Conservation (phyloP, 2,329 filamentous ascomycete genomes). For the Ascochyta pisi region DNA sequence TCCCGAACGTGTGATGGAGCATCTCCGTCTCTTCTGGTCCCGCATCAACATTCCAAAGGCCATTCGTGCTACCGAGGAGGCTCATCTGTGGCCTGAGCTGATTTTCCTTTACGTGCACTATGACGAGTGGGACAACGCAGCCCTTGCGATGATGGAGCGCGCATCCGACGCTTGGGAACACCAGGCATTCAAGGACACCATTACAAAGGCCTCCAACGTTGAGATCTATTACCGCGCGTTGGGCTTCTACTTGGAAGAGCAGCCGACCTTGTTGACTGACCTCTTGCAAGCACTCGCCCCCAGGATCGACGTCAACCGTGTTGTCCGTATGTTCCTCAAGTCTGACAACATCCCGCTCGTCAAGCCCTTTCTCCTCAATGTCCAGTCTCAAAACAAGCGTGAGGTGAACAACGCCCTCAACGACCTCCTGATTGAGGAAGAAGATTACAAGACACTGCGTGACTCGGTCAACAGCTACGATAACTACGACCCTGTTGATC, state of each 20-base stretch:
- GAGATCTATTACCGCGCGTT: constrained; percentile 98
- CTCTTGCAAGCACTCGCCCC: constrained; percentile 89
- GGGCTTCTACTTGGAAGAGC: constrained; percentile 97
- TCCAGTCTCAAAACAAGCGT: constrained; percentile 97
- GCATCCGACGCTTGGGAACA: constrained; percentile 98
- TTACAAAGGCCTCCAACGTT: constrained; percentile 96
- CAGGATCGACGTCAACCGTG: constrained; percentile 95
- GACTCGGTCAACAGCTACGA: constrained; percentile 99
- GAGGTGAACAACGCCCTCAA: constrained; percentile 98
- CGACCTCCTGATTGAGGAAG: constrained; percentile 95
- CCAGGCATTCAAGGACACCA: constrained; percentile 98
- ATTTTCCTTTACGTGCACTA: constrained; percentile 99
- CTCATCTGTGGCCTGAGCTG: constrained; percentile 94
- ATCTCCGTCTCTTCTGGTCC: constrained; percentile 98
- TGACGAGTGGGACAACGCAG: constrained; percentile 97
- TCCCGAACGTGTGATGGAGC: constrained; percentile 96
- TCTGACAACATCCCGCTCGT: constrained; percentile 97
- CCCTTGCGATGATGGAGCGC: constrained; percentile 96
- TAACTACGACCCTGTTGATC: constrained; percentile 95
- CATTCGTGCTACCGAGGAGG: constrained; percentile 91
- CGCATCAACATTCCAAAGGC: constrained; percentile 98
- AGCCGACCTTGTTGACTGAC: constrained; percentile 94
- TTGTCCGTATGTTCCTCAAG: constrained; percentile 99
- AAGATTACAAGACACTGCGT: constrained; percentile 97
- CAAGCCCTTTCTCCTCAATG: constrained; percentile 97